Base-by-base conservation (phyloP, 2,329 filamentous ascomycete genomes). In the Plenodomus biglobosus region DNA sequence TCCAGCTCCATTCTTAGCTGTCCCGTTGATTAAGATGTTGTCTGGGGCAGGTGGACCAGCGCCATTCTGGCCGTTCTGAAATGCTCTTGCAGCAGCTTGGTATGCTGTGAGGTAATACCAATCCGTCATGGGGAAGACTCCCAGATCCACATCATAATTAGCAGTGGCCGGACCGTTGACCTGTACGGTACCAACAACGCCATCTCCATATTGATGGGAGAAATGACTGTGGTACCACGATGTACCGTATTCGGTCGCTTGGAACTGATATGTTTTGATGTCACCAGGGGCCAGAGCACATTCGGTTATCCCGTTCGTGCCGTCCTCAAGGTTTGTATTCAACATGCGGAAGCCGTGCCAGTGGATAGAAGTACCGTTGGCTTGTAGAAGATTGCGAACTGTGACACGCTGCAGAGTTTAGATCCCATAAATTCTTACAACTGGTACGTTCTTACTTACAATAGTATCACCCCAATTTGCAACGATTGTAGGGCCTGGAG, bases 301-400 rank as follows among this genome's bases (percentile, higher is more conserved):
- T 55, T 74, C 70, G 3, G 73, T 75, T 8, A 75, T 60, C 15
- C 75, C 76, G 18, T 56, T 55, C 16, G 58, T 81, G 35, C 84
- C 84, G 58, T 86, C 84, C 51, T 80, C 73, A 38, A 76, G 70
- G 55, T 78, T 80, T 40, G 75, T 80, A 59, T 76, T 72, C 50
- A 77, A 73, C 63, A 85, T 81, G 2, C 82, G 76, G 43, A 87
- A 46, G 0, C 79, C 85, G 61, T 86, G 84, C 70, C 78, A 86
- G 58, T 86, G 84, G 17, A 85, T 79, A n/a, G 76, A 76, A 5
- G 82, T 85, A 19, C 83, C 82, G 53, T 86, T 85, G 58, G 78
- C 63, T 18, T 72, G 68, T 70, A 80, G 50, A 41, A 70, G 46
- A 61, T 86, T 87, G 27, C 71, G 79, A 6, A 86, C 77, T 2